Percentiles rank a stretch among this genome's conserved stretches.
phyloP scores from a whole-genome alignment of 495 filamentous ascomycete genomes.

The Gamarada debralockiae region DNA sequence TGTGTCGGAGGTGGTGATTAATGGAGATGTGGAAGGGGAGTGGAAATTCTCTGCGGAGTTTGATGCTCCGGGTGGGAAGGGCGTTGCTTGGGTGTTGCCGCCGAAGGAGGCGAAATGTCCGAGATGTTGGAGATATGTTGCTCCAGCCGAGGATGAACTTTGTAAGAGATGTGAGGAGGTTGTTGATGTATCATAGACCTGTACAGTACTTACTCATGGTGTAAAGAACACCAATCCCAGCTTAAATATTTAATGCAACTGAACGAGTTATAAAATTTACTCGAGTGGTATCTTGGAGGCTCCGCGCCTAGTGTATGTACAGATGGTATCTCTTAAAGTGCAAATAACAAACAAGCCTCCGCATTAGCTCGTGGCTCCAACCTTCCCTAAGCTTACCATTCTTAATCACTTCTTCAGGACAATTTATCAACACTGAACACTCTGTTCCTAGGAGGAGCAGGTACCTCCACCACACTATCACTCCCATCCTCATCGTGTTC shows the following conservation, averaged over 20 bases:
- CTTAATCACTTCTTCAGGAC: no score
- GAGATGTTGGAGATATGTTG: constrained; percentile 82
- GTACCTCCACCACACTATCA: background rate
- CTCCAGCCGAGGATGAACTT: constrained; percentile 52
- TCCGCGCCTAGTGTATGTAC: no score
- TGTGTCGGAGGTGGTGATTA: constrained; percentile 62
- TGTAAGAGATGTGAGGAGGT: constrained; percentile 74
- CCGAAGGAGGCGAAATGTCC: constrained; percentile 70
- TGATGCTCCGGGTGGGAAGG: constrained; percentile 39
- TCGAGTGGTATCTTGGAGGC: no score
- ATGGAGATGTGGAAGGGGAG: constrained; percentile 24
- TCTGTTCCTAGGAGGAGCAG: no score
- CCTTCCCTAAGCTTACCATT: no score
- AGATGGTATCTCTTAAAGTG: no score
- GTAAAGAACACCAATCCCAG: no score
- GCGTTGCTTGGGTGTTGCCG: constrained; percentile 57
- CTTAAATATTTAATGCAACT: no score
- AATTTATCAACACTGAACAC: no score
- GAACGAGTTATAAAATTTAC: no score
- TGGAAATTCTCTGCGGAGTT: constrained; percentile 57
- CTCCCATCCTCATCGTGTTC: background rate
- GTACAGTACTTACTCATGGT: background rate
- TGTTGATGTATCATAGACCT: constrained; percentile 30
- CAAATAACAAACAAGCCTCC: no score
- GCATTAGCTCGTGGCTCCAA: no score